Conservation (phyloP, 768 basidiomycete genomes). For the Termitomyces sp. region DNA sequence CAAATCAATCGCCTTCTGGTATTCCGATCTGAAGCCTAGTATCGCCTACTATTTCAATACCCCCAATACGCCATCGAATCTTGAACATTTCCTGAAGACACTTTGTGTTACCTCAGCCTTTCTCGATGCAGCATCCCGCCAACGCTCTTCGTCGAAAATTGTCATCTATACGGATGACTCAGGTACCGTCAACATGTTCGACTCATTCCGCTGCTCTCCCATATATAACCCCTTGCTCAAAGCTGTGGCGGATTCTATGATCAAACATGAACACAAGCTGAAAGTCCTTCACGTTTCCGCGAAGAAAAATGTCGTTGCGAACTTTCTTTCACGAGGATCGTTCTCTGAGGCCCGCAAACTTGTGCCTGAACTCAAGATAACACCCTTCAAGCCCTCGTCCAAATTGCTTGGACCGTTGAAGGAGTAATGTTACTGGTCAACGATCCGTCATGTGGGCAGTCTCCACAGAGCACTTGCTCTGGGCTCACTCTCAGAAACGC, state of each 20-base stretch:
- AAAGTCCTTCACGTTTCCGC: background rate
- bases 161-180: constrained; percentile 5
- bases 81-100: background rate
- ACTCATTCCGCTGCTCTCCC: background rate
- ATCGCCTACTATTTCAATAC: background rate
- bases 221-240: constrained; percentile 1
- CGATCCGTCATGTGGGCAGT: no score
- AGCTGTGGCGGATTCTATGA: constrained; percentile 1
- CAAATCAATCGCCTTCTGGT: constrained; percentile 1
- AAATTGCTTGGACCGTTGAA: background rate
- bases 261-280: background rate
- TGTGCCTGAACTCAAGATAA: background rate
- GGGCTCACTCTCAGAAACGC: no score
- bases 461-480: no score
- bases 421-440: background rate
- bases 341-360: background rate
- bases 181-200: background rate
- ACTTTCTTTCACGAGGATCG: background rate
- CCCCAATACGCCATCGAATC: background rate
- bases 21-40: background rate
- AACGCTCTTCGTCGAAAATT: background rate
- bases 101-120: constrained; percentile 4
- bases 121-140: background rate
- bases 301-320: background rate
- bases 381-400: background rate